phyloP scores from a whole-genome alignment of 805 yeast genomes.

The Candida patagonica region DNA sequence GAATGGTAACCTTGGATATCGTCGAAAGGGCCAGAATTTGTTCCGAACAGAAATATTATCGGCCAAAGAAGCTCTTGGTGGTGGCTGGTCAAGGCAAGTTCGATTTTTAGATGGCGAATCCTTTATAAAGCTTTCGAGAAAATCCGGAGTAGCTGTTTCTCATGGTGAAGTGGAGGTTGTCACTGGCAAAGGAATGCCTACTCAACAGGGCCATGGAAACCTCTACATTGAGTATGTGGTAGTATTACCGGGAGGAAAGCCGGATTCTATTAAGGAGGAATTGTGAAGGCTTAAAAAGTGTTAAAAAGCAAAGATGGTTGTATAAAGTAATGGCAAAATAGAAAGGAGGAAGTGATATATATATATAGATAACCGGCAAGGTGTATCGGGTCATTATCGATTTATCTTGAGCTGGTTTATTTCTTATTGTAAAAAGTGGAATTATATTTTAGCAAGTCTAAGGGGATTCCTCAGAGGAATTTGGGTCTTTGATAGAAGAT shows the following conservation, averaged over 20 bases:
- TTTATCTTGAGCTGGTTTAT: too few species aligned
- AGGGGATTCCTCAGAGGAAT: too few species aligned
- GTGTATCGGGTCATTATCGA: too few species aligned
- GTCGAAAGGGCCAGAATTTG: constrained; percentile 65
- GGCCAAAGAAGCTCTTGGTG: constrained; percentile 59
- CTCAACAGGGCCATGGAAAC: constrained; percentile 38
- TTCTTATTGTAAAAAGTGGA: too few species aligned
- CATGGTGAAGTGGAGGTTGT: constrained; percentile 68
- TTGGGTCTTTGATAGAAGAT: too few species aligned
- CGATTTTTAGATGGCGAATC: constrained; percentile 57
- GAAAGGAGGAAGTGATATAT: too few species aligned
- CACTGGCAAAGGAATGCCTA: constrained; percentile 82
- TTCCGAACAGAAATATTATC: constrained; percentile 75
- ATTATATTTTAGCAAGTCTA: too few species aligned
- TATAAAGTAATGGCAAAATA: too few species aligned
- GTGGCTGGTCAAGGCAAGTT: constrained; percentile 72
- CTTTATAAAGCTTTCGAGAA: constrained; percentile 40
- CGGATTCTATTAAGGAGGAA: too few species aligned
- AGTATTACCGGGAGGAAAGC: constrained; percentile 22
- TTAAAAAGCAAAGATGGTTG: too few species aligned
- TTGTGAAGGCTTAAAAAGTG: too few species aligned
- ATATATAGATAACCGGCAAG: too few species aligned
- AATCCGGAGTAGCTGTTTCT: constrained; percentile 41
- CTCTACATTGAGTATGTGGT: constrained; percentile 38
- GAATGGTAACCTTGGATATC: constrained; percentile 60